Evolutionary conservation across 768 basidiomycete genomes (phyloP), one percentile per base, ranked within the genome.

Genomic region (Boletus pseudo-olivaceus): DNA sequence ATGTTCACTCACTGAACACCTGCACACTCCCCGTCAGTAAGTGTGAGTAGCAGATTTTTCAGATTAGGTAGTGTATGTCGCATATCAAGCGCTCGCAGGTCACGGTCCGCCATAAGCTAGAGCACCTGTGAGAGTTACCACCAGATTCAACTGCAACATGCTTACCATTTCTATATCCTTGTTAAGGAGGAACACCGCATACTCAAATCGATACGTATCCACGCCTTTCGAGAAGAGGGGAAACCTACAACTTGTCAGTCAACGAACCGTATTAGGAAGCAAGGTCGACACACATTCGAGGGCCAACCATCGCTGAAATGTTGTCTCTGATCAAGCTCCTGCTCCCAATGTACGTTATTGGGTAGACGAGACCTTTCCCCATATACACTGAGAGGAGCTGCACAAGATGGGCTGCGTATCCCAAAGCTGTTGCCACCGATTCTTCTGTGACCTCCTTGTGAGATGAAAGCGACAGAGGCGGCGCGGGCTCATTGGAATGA

Each of bases 41-140:
- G 76, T 11, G 90, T 94, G 30, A 98, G 80, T 49, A 98, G 70
- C 19, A 98, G 77, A 64, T 94, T 94, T 75, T 97, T 98, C 58
- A 99, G 79, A 74, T 99, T 99, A 39, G 95, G 94, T 29, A 99
- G 78, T 4, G 97, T 98, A 68, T 99, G 95, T 46, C 95, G 83
- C 75, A 96, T 85, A 73, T 99, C 97, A 62, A 96, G 73, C 20
- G 93, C 88, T 40, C 88, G 86, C 52, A 98, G 76, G 66, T 90
- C 83, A n/a, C 88, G 85, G 63, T 95, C 91, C 52, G 82, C 78
- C 94, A 95, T 96, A 49, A 97, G 81, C 94, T 98, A 37, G 33
- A 42, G 57, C 41, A 40, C 29, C 20, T 2, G 35, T 67, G 23
- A 62, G 57, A 43, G 15, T 29, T 23, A n/a, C 14, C 41, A 9